phyloP scores from a whole-genome alignment of 2,329 filamentous ascomycete species.

The Hirsutella rhossiliensis region DNA sequence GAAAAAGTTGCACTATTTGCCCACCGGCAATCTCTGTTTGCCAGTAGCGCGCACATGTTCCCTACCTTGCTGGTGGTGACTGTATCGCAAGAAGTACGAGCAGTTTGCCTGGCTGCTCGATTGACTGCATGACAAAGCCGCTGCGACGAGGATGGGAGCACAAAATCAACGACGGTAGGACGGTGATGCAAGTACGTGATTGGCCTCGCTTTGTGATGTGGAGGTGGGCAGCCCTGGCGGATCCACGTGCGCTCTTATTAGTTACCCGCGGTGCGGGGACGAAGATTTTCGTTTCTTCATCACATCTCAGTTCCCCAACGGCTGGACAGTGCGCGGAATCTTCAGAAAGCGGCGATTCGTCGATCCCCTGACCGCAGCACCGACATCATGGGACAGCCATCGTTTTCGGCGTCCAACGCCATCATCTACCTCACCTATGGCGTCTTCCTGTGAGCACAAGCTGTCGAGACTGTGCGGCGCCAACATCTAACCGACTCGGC shows the following conservation, averaged over 20 bases:
- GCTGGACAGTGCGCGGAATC: too few relatives aligned
- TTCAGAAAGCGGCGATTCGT: too few relatives aligned
- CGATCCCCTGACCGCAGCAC: too few relatives aligned
- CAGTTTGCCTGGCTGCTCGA: background rate
- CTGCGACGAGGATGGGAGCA: too few relatives aligned
- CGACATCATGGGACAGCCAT: constrained; percentile 58
- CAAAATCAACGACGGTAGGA: too few relatives aligned
- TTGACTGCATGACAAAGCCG: background rate
- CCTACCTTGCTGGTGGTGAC: too few relatives aligned
- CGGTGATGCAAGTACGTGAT: background rate
- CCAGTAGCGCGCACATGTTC: too few relatives aligned
- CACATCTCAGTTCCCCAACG: too few relatives aligned
- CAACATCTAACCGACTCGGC: background rate
- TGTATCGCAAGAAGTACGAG: too few relatives aligned
- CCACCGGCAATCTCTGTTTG: too few relatives aligned
- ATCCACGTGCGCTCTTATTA: background rate
- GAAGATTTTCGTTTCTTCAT: background rate
- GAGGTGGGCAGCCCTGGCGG: background rate
- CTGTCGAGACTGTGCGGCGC: background rate
- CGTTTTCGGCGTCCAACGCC: constrained; percentile 67
- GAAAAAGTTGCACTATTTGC: too few relatives aligned
- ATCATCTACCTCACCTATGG: constrained; percentile 73
- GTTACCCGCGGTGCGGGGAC: background rate
- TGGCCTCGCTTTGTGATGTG: background rate
- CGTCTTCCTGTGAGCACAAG: constrained; percentile 53